Evolutionary conservation across 768 basidiomycete genomes (phyloP), one percentile per base, ranked within the genome.

Genomic region (Auriscalpium vulgare): DNA sequence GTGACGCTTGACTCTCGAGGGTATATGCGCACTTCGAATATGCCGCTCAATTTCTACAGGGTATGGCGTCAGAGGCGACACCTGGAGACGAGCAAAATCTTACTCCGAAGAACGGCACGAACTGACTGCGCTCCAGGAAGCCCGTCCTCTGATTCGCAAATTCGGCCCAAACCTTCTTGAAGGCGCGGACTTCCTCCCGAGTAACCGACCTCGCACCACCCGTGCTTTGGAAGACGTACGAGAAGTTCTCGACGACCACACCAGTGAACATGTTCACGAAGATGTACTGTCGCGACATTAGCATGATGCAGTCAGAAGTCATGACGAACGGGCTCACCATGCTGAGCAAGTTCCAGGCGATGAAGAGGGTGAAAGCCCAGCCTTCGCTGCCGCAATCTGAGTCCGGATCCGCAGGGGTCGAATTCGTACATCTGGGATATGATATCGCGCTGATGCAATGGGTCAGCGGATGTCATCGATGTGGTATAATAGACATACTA

Each of bases 191-290:
- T 67, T 97, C 87, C 61, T 92, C 88, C 50, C 95, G 79, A 17
- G 86, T 88, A 51, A 98, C 84, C 0, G 85, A 82, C 59, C 82
- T 88, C 16, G 87, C 82, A n/a, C 85, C 85, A 5, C 87, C 84
- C 10, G 88, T 85, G 36, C 86, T 79, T 71, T 95, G 91, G 72
- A 93, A 95, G 8, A 97, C 91, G 68, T 95, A 97, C 17, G 91
- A 91, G 71, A 98, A 97, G 66, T 87, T 94, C 70, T 97, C 88
- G 62, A 95, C 94, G 53, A 95, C 87, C 58, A 95, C 90, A 88
- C 90, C 91, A 71, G 91, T 94, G 68, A 95, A 95, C 85, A 97
- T 84, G 72, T 95, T 97, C 60, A 89, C 81, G 69, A 97, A 94
- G 64, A 97, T 94, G 69, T 94, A 97, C 94, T 95, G 67, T 5